Percentiles rank a stretch among this genome's conserved stretches.
Conservation (phyloP, 495 filamentous ascomycete genomes). For the Xylaria grammica region DNA sequence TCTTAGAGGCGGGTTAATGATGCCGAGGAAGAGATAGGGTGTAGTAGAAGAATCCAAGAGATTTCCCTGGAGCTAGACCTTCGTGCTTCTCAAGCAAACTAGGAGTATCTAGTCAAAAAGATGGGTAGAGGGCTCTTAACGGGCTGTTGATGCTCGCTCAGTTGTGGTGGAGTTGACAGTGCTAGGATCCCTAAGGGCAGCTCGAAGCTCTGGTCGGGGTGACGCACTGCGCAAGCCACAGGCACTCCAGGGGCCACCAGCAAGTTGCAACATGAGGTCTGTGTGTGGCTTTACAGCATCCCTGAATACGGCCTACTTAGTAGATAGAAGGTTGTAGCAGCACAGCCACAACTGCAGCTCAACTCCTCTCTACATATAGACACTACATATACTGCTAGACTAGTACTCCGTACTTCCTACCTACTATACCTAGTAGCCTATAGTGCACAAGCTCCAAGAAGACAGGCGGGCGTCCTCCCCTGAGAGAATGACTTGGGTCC, state of each 20-base stretch:
- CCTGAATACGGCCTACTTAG: no score
- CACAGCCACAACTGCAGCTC: no score
- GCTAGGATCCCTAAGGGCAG: constrained; percentile 1
- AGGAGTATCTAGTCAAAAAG: neutral
- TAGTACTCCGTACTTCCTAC: no score
- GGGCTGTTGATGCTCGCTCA: neutral
- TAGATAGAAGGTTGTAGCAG: neutral
- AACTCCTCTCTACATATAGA: no score
- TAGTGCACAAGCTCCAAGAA: neutral
- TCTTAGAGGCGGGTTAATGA: constrained; percentile 55
- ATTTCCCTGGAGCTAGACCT: neutral
- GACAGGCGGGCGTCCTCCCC: neutral
- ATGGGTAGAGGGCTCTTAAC: constrained; percentile 11
- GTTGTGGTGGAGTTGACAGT: constrained; percentile 17
- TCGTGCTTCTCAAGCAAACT: neutral
- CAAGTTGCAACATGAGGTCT: neutral
- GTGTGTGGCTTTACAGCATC: neutral
- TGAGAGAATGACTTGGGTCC: neutral
- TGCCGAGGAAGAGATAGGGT: neutral
- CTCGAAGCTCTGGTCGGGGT: constrained; percentile 17
- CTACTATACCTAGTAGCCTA: neutral
- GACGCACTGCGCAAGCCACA: constrained; percentile 20
- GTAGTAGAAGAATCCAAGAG: neutral
- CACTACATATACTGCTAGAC: no score
- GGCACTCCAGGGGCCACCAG: neutral